phyloP scores from a whole-genome alignment of 208 protist species.

The Novymonas esmeraldas region DNA sequence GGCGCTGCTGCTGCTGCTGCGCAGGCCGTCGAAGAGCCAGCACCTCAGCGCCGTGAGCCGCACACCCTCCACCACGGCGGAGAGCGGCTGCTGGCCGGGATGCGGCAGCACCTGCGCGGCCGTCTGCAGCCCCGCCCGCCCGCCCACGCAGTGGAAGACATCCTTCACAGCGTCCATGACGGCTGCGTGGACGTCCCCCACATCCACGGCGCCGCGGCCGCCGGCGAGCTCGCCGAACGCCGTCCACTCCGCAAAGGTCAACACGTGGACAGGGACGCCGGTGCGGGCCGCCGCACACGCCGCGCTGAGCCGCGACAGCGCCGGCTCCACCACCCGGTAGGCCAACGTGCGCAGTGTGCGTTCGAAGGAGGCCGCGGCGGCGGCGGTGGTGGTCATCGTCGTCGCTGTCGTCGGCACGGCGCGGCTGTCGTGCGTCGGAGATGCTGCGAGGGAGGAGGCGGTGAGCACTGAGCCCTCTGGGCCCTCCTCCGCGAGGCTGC shows the following conservation, averaged over 20 bases:
- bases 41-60: slow-evolving; percentile 63
- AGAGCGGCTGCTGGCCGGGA: slow-evolving; percentile 44
- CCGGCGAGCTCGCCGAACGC: background rate
- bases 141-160: slow-evolving; percentile 30
- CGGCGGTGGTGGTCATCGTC: background rate
- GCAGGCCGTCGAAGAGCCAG: slow-evolving; percentile 37
- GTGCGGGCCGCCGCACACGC: slow-evolving; percentile 7
- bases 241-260: slow-evolving; percentile 21
- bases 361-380: slow-evolving; percentile 14
- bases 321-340: slow-evolving; percentile 78
- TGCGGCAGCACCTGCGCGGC: slow-evolving; percentile 57
- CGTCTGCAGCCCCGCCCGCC: slow-evolving; percentile 39
- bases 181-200: background rate
- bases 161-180: slow-evolving; percentile 21
- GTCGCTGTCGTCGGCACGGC: background rate
- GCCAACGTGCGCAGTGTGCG: slow-evolving; percentile 68
- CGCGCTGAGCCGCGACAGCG: slow-evolving; percentile 62
- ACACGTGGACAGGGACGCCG: slow-evolving; percentile 14
- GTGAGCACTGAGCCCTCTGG: slow-evolving; percentile 68
- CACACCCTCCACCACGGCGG: slow-evolving; percentile 63
- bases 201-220: background rate
- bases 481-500: slow-evolving; percentile 59
- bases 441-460: slow-evolving; percentile 43
- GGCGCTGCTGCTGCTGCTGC: too few relatives aligned
- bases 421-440: slow-evolving; percentile 7